Base-by-base conservation (phyloP, 2,329 filamentous ascomycete species). In the Alternaria gansuensis region DNA sequence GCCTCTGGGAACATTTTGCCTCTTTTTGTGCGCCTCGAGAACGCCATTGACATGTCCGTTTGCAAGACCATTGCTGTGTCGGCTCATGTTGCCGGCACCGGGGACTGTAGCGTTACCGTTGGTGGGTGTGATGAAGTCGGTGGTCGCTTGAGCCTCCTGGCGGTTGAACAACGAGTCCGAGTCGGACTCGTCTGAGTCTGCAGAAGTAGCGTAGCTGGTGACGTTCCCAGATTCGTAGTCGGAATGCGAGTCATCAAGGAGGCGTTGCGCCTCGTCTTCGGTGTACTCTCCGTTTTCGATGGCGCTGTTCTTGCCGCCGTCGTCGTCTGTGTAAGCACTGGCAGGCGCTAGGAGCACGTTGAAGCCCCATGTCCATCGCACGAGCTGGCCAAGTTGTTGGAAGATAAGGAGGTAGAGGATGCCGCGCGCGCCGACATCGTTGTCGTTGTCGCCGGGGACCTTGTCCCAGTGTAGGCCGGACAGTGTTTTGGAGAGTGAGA, bases 331-430 rank as follows among this genome's bases (percentile, higher is more conserved):
- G 70, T 91, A 92, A 62, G 85, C 86, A 48, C 89, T 87, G 66
- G 92, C 90, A 17, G 94, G 92, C 17, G 93, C 93, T n/a, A 99
- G 83, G 17, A 99, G 83, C 36, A 98, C 89, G 70, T 97, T 93
- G 77, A 97, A 98, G 10, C 95, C 95, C 95, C 95, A 99, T 63
- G 92, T 97, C 95, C 95, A 99, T 59, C 95, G 87, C 21, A 99
- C 89, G 26, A 98, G 82, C 78, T 99, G 95, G 23, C 95, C 95
- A 3, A 99, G 86, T 77, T 99, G 95, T 80, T 99, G 95, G 80
- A 99, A 99, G 67, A 99, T 96, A 62, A 99, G 84, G 10, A 99
- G 85, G 74, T 99, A 99, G 0, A 99, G 82, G 61, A 99, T 98
- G 59, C 95, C 95, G 62, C 95, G 88, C 3, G 95, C 94, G 24